These are phyloP conservation scores for Magnusiomyces tetraspermus DNA, from an alignment of 1,139 yeast species.

Conservation along the genomic window DNA sequence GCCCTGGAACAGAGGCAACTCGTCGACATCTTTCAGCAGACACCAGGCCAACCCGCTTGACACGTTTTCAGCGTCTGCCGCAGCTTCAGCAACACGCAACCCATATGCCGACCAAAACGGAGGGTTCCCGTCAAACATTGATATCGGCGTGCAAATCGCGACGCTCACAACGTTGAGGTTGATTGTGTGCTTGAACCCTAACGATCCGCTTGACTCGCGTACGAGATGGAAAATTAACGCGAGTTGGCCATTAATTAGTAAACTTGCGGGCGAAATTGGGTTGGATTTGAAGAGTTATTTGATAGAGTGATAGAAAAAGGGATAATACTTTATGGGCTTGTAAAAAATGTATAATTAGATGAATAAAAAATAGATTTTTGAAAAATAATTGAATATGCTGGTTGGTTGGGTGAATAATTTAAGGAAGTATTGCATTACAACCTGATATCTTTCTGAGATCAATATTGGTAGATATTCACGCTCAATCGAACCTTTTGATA, in stretches of 20 bases:
- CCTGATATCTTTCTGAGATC: too few species aligned
- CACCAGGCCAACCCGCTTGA: neutral
- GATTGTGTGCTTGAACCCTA: constrained; percentile 39
- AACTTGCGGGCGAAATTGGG: constrained; percentile 44
- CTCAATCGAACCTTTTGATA: too few species aligned
- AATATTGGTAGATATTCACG: too few species aligned
- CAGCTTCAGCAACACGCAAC: neutral
- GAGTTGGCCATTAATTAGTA: constrained; percentile 43
- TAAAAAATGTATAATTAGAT: too few species aligned
- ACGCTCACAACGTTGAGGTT: constrained; percentile 49
- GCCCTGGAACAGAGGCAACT: neutral
- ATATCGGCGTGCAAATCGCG: constrained; percentile 50
- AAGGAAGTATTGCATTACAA: too few species aligned
- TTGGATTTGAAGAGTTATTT: constrained; percentile 49
- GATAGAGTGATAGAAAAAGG: constrained; percentile 23
- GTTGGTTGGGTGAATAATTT: too few species aligned
- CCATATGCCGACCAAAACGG: constrained; percentile 11
- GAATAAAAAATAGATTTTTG: too few species aligned
- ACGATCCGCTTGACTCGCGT: constrained; percentile 52
- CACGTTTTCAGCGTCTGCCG: neutral
- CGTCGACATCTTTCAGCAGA: neutral
- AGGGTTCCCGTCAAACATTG: constrained; percentile 38
- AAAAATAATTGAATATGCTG: too few species aligned
- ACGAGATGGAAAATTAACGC: constrained; percentile 59
- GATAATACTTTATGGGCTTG: too few species aligned